These are phyloP conservation scores for Sugiyamaella castrensis DNA, from an alignment of 1,139 yeast species.

Conservation along the genomic window DNA sequence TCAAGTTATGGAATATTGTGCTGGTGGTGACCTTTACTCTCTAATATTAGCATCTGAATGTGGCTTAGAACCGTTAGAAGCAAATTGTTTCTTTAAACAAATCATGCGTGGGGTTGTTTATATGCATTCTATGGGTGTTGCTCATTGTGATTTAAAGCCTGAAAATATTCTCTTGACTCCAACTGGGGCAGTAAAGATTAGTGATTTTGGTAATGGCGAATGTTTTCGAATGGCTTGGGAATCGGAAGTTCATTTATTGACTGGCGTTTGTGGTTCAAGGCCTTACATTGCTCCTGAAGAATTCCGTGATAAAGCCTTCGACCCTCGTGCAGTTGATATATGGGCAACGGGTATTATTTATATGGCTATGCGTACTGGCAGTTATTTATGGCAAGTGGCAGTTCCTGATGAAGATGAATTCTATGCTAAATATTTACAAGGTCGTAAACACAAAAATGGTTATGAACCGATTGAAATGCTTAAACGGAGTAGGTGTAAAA, in stretches of 20 bases:
- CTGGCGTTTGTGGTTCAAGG: conserved; percentile 86
- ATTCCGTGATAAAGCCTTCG: conserved; percentile 69
- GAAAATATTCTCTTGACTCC: conserved; percentile 82
- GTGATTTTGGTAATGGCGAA: conserved; percentile 95
- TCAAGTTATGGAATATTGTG: conserved; percentile 95
- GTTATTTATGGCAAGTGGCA: conserved; percentile 90
- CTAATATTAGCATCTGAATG: conserved; percentile 81
- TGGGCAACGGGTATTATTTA: conserved; percentile 98
- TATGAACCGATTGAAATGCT: conserved; percentile 86
- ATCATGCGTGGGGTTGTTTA: conserved; percentile 85
- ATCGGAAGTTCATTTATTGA: conserved; percentile 71
- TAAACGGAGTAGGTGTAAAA: conserved; percentile 78
- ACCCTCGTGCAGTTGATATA: conserved; percentile 87
- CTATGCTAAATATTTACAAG: conserved; percentile 65
- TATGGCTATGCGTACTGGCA: conserved; percentile 97
- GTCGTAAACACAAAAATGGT: conserved; percentile 77
- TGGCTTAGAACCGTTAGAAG: conserved; percentile 73
- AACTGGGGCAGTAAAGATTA: conserved; percentile 76
- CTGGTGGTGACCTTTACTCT: conserved; percentile 92
- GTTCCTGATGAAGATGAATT: conserved; percentile 71
- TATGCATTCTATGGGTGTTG: conserved; percentile 97
- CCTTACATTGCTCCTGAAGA: conserved; percentile 98
- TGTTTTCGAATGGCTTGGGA: conserved; percentile 99
- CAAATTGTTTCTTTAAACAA: conserved; percentile 95
- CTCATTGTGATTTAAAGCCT: conserved; percentile 93